Conservation (phyloP, 208 protist genomes). For the Leishmania mexicana region DNA sequence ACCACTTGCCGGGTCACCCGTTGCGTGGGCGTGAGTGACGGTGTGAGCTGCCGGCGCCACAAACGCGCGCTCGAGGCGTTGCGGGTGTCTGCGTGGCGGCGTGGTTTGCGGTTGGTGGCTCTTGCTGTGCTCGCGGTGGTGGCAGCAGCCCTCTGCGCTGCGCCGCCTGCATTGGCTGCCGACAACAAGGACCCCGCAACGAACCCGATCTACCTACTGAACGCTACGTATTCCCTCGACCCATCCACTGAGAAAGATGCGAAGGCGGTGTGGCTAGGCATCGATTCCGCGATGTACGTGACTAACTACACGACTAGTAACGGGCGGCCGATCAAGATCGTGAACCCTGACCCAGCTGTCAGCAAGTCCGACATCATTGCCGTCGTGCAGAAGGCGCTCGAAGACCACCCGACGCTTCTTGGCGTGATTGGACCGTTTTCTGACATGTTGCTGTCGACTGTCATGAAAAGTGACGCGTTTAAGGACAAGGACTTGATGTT, state of each 20-base stretch:
- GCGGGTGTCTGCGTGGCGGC: background rate
- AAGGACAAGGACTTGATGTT: slow-evolving; percentile 20
- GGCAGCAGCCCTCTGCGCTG: background rate
- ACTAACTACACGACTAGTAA: slow-evolving; percentile 4
- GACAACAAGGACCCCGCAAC: background rate
- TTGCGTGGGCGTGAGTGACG: background rate
- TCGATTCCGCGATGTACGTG: slow-evolving; percentile 29
- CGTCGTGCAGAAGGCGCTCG: slow-evolving; percentile 10
- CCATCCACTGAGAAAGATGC: slow-evolving; percentile 1
- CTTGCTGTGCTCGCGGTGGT: background rate
- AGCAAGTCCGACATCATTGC: background rate
- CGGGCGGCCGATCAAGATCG: slow-evolving; percentile 23
- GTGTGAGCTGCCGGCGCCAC: background rate
- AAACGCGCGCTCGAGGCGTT: background rate
- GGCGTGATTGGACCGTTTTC: slow-evolving; percentile 13
- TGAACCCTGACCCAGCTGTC: background rate
- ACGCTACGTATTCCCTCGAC: slow-evolving; percentile 20
- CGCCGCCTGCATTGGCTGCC: background rate
- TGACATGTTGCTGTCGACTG: background rate
- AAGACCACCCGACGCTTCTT: slow-evolving; percentile 11
- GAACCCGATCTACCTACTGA: slow-evolving; percentile 19
- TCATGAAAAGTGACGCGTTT: background rate
- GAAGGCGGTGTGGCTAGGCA: slow-evolving; percentile 22
- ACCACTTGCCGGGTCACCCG: background rate
- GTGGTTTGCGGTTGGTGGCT: background rate